These are phyloP conservation scores for Vicia faba DNA, from an alignment of 306 rosid species.

Conservation along the genomic window DNA sequence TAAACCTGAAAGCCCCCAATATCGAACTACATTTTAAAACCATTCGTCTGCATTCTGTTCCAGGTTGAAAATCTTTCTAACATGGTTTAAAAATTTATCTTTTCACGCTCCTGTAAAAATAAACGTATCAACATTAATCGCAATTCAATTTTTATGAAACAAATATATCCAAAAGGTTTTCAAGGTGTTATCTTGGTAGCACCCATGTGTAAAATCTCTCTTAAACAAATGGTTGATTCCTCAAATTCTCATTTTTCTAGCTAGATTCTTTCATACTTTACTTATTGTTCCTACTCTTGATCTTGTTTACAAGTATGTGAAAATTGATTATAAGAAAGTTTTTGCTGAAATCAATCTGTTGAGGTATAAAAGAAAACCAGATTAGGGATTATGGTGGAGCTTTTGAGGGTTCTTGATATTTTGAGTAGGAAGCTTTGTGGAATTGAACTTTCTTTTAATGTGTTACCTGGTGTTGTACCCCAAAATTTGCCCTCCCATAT, in stretches of 20 bases:
- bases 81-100: no score
- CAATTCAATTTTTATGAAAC: no score
- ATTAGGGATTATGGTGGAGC: conserved; percentile 77
- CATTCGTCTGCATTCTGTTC: no score
- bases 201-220: conserved; percentile 89
- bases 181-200: conserved; percentile 79
- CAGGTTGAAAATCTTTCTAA: no score
- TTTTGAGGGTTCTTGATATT: conserved; percentile 65
- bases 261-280: conserved; percentile 59
- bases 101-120: no score
- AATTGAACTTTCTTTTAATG: conserved; percentile 66
- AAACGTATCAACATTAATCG: no score
- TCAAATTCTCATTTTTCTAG: conserved; percentile 56
- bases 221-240: conserved; percentile 77
- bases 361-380: conserved; percentile 86
- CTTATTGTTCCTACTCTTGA: conserved; percentile 81
- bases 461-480: no score
- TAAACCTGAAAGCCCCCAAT: no score
- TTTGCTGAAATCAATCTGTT: conserved; percentile 66
- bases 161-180: conserved; percentile 44
- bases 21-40: no score
- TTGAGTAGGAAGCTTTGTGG: conserved; percentile 47
- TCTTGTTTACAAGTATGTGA: conserved; percentile 73
- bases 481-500: no score
- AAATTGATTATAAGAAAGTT: conserved; percentile 64